Conservation (phyloP, 768 basidiomycete genomes). For the Pisolithus marmoratus region DNA sequence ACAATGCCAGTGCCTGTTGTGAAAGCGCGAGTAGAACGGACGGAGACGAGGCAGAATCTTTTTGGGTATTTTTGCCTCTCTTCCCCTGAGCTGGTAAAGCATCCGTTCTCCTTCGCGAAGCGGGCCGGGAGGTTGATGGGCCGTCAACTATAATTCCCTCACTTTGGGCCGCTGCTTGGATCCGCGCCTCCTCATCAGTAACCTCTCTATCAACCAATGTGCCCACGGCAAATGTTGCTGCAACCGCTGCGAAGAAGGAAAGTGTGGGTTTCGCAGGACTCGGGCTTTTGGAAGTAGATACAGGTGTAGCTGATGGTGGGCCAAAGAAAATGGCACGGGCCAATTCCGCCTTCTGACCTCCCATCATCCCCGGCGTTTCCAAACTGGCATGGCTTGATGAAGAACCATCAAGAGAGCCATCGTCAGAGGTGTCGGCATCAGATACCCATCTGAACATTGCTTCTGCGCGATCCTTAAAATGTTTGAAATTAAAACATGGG, state of each 20-base stretch:
- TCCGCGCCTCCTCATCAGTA: conserved; percentile 21
- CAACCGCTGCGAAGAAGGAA: conserved; percentile 53
- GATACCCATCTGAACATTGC: conserved; percentile 39
- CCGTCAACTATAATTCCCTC: conserved; percentile 17
- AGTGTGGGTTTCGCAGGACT: conserved; percentile 16
- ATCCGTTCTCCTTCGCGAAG: conserved; percentile 18
- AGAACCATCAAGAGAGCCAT: conserved; percentile 6
- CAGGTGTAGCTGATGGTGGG: conserved; percentile 3
- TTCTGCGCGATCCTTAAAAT: conserved; percentile 40
- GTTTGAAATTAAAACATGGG: conserved; percentile 45
- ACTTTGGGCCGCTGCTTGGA: conserved; percentile 14
- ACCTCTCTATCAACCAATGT: conserved; percentile 33
- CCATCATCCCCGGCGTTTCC: conserved; percentile 13
- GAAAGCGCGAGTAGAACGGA: conserved; percentile 43
- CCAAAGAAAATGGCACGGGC: conserved; percentile 30
- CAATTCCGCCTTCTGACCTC: conserved; percentile 17
- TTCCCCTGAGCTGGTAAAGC: conserved; percentile 9
- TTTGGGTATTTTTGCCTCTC: conserved; percentile 23
- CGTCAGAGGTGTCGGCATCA: conserved; percentile 21
- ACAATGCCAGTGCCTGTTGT: conserved; percentile 39
- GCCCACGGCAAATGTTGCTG: conserved; percentile 57
- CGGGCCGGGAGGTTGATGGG: conserved; percentile 16
- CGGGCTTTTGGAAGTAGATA: conserved; percentile 7
- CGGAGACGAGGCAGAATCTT: conserved; percentile 27
- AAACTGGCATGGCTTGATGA: conserved; percentile 27